phyloP scores from a whole-genome alignment of 169 alveolate genomes.

The Babesia ovis region DNA sequence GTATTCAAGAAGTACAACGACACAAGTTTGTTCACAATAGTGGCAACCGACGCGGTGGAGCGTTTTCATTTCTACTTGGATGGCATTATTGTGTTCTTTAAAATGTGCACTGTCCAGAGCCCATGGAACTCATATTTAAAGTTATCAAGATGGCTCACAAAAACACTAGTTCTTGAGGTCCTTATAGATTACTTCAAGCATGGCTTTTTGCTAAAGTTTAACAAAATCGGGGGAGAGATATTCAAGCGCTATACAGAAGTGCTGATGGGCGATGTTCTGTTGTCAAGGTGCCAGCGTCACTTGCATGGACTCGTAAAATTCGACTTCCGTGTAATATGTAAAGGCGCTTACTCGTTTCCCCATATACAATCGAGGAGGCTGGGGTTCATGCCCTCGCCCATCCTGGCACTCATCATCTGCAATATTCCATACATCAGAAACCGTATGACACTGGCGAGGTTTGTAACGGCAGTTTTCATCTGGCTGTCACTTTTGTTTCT shows the following conservation, averaged over 20 bases:
- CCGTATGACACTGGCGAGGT: conserved; percentile 16
- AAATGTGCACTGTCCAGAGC: conserved; percentile 72
- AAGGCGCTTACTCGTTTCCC: conserved; percentile 71
- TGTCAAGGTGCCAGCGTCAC: conserved; percentile 64
- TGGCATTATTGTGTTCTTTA: conserved; percentile 82
- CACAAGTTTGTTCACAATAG: conserved; percentile 78
- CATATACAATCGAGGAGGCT: conserved; percentile 76
- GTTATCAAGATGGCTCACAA: conserved; percentile 74
- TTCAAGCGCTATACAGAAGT: conserved; percentile 69
- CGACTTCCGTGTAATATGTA: conserved; percentile 70
- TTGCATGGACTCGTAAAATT: conserved; percentile 40
- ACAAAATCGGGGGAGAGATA: conserved; percentile 73
- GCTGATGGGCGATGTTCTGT: conserved; percentile 69
- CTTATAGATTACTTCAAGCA: conserved; percentile 85
- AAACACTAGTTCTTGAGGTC: conserved; percentile 78
- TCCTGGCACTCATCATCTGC: conserved; percentile 72
- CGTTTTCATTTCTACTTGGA: conserved; percentile 84
- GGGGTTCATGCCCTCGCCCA: conserved; percentile 78
- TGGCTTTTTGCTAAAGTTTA: conserved; percentile 81
- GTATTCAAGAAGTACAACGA: conserved; percentile 85
- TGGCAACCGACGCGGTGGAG: conserved; percentile 86
- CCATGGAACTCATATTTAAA: conserved; percentile 67
- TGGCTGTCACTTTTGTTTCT: conserved; percentile 39
- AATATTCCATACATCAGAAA: conserved; percentile 67
- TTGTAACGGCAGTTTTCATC: conserved; percentile 6